phyloP scores from a whole-genome alignment of 768 basidiomycete species.

The Holtermanniella nyarrowii region DNA sequence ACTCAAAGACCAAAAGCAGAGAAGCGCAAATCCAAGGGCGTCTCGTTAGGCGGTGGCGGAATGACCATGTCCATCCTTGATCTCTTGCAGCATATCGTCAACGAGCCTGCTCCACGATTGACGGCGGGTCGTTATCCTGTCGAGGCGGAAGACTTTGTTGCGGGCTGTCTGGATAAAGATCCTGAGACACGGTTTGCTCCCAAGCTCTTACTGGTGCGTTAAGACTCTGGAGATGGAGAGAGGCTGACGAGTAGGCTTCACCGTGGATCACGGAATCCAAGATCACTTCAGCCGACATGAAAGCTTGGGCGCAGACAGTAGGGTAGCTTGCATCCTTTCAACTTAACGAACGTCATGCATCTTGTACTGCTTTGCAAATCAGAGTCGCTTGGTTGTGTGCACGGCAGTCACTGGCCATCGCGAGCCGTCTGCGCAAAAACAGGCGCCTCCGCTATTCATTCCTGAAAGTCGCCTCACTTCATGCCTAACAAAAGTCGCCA shows the following conservation, averaged over 20 bases:
- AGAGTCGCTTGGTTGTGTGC: too few species aligned
- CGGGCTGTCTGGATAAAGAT: slow-evolving; percentile 83
- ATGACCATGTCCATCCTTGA: slow-evolving; percentile 99
- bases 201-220: slow-evolving; percentile 57
- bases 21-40: slow-evolving; percentile 80
- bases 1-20: slow-evolving; percentile 47
- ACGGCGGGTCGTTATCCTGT: slow-evolving; percentile 49
- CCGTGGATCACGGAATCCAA: slow-evolving; percentile 23
- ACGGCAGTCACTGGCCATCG: too few species aligned
- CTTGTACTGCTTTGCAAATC: too few species aligned
- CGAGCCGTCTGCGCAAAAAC: too few species aligned
- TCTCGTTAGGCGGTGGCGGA: slow-evolving; percentile 82
- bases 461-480: too few species aligned
- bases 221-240: neutral
- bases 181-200: slow-evolving; percentile 72
- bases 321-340: too few species aligned
- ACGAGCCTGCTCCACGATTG: slow-evolving; percentile 87
- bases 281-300: slow-evolving; percentile 22
- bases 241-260: slow-evolving; percentile 11
- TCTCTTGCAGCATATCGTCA: slow-evolving; percentile 93
- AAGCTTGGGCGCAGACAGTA: slow-evolving; percentile 13
- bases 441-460: too few species aligned
- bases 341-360: too few species aligned
- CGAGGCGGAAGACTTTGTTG: slow-evolving; percentile 73
- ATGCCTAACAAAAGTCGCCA: too few species aligned